Base-by-base conservation (phyloP, 495 filamentous ascomycete genomes). In the Lasiosphaeria miniovina region DNA sequence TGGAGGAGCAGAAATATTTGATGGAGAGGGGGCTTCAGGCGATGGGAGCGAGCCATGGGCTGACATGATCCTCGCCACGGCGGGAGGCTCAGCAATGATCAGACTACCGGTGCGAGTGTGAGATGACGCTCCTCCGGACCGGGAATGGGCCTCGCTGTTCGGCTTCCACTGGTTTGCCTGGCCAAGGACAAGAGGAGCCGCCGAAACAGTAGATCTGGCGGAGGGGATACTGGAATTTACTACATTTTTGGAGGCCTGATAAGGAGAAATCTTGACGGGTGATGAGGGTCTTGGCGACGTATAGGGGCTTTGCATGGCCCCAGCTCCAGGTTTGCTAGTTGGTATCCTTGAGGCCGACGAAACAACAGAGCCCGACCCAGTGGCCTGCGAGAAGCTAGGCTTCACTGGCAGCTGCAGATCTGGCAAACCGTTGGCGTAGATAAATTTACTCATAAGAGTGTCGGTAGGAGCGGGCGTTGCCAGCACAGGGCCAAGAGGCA, bases 381-480 rank as follows among this genome's bases (percentile, higher is more conserved):
- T 48, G 60, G 74, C 38, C 34, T 51, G 61, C 54, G 71, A 33
- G 55, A 74, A 59, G 53, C 60, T 65, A 24, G 72, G 59, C 33
- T 58, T 66, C 11, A 62, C 48, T 5, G 63, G 31, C 6, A 63
- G 56, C 49, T 64, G 58, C 43, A 78, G 52, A 35, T 85, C 74
- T 43, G 78, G 75, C 49, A 74, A 71, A 49, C 83, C 76, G 68
- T 87, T 82, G 74, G 88, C 82, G 85, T 94, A 72, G 84, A 98
- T 69, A 86, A 98, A 80, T 89, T 96, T 79, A 80, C 70, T 78
- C 45, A 65, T 52, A 35, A 72, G 55, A 52, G 41, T 65, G 40
- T 72, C 75, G 55, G 72, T 74, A 46, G 64, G 63, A 49, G 65
- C 58, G 17, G 58, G 67, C 5, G 70, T 68, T 12, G 70, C 64